Evolutionary conservation across 1,139 yeast genomes (phyloP), one percentile per base, ranked within the genome.

Genomic region (Diutina neorugosa): DNA sequence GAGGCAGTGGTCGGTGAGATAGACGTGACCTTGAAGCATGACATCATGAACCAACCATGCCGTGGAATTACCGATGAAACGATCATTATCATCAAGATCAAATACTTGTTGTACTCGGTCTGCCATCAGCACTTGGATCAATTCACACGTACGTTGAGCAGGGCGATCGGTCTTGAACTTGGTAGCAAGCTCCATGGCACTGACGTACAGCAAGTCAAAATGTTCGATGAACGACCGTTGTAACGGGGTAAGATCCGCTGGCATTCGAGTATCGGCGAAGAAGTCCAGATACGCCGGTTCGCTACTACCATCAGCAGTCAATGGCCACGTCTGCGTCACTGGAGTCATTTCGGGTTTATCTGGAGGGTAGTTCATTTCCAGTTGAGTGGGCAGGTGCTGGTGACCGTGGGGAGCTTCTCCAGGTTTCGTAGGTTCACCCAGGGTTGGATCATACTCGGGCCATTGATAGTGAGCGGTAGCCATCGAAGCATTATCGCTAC

Each of bases 1-100:
- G 8, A 91, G 66, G 57, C 81, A 78, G 14, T 77, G 71, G 50
- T 72, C 67, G 2, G 97, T 90, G 42, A 91, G 67, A 61, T 86
- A 86, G 16, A 89, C 65, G 60, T 86, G 91, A 1, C 98, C 98
- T 64, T 90, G 97, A 34, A 90, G 68, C 42, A 91, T 69, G 1
- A 91, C 94, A 61, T 88, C 96, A 57, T 83, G 79, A 54, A 89
- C 73, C 46, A 91, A 20, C 51, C 42, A 37, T 21, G 51, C 43
- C 27, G 37, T 42, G 16, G 20, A 42, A 9, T 46, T 46, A 16
- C 8, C 18, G 40, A 46, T 34, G 9, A 46, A 27, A 7, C 27
- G 37, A 11, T 46, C 50, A 16, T 46, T 18, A 27, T 25, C 37
- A 4, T 34, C 16, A 9, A 46, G 27, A 11, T 46, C 41, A 16